phyloP scores from a whole-genome alignment of 1,139 yeast species.

The Starmera stellimalicola region DNA sequence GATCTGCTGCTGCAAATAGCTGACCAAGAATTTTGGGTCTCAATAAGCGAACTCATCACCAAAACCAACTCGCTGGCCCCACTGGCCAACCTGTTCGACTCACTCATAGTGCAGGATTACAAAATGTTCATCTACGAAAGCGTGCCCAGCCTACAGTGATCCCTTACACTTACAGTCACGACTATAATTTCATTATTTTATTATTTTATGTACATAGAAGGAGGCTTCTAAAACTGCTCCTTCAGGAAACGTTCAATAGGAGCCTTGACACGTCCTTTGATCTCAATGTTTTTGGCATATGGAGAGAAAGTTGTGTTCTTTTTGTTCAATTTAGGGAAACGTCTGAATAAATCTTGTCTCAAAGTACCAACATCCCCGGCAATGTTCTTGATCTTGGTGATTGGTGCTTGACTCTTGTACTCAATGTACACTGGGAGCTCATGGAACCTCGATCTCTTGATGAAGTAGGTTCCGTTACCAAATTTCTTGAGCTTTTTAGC shows the following conservation, averaged over 20 bases:
- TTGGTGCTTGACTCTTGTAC: conserved; percentile 30
- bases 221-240: no score
- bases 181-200: no score
- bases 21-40: conserved; percentile 7
- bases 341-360: conserved; percentile 45
- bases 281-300: conserved; percentile 26
- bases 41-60: conserved; percentile 9
- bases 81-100: conserved; percentile 9
- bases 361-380: conserved; percentile 51
- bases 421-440: conserved; percentile 66
- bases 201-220: no score
- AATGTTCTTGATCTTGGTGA: conserved; percentile 57
- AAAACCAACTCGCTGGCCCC: conserved; percentile 8
- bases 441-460: conserved; percentile 47
- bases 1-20: conserved; percentile 12
- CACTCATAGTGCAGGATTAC: conserved; percentile 18
- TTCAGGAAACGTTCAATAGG: neutral
- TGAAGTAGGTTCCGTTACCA: conserved; percentile 35
- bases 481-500: conserved; percentile 23
- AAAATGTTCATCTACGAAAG: conserved; percentile 25
- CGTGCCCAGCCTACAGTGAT: no score
- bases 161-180: no score
- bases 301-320: neutral
- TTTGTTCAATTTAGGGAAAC: conserved; percentile 28
- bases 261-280: conserved; percentile 49